Evolutionary conservation across 2,329 filamentous ascomycete genomes (phyloP), one percentile per base, ranked within the genome.

Genomic region (Endocalyx cinctus): DNA sequence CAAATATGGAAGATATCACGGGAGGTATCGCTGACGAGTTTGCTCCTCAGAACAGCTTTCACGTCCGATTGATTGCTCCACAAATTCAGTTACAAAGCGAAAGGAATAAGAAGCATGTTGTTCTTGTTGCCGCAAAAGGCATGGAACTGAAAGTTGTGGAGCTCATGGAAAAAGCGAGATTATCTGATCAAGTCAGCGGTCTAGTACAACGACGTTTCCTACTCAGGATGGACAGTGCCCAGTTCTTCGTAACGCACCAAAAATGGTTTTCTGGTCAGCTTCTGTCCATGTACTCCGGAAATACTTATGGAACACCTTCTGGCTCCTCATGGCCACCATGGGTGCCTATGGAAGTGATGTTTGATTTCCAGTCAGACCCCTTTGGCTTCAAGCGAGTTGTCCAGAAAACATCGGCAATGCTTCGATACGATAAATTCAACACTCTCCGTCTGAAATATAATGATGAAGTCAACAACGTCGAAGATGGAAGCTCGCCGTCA

Each of bases 31-130:
- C 88, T 1, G 77, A 84, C 14, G 89, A 95, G 37, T 98, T 94
- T 51, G 82, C 82, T 10, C 79, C 92, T 1, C 87, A 95, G 52
- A 96, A 92, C 57, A 90, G 84, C 47, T 99, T 96, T 58, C 87
- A 97, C 52, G 77, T 98, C 42, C 85, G 89, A 23, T 75, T 99
- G 25, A 96, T 98, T 50, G 92, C 90, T 5, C 92, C 92, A 11
- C 92, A 99, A 58, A 96, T 99, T 38, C 92, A 99, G 58, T 72
- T 99, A 27, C 90, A 98, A 56, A 97, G 92, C 57, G 92, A 98
- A 55, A 97, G 96, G 70, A 97, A 98, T 59, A 84, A 83, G 41
- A 95, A 94, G 59, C 85, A 94, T 37, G 92, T 94, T n/a, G 84
- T 96, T 5, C 71, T 99, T n/a, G 82, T 97, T 29, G 92, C 90